These are phyloP conservation scores for Rhodotorula sp. DNA, from an alignment of 1,284 basidiomycete genomes.

Conservation along the genomic window DNA sequence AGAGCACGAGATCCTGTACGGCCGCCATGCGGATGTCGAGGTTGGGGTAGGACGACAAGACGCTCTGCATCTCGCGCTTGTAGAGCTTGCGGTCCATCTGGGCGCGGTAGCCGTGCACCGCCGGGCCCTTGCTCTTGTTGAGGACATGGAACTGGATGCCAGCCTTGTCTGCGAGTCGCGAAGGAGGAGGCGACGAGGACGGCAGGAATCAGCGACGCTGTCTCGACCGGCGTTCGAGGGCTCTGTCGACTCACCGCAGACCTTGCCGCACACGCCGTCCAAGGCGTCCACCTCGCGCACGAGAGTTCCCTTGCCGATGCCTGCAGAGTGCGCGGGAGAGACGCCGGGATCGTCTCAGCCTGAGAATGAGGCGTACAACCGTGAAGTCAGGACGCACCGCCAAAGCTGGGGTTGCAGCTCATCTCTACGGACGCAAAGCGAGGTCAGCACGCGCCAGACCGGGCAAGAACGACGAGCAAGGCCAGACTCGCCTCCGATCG, in stretches of 20 bases:
- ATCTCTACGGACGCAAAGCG: constrained; percentile 57
- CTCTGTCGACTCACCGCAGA: constrained; percentile 38
- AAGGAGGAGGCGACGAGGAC: not conserved
- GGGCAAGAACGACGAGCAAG: no score
- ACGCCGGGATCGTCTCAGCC: not conserved
- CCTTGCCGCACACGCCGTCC: constrained; percentile 43
- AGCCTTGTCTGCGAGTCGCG: constrained; percentile 64
- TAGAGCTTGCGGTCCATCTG: constrained; percentile 84
- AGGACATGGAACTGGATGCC: constrained; percentile 84
- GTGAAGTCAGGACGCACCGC: constrained; percentile 19
- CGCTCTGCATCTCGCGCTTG: constrained; percentile 74
- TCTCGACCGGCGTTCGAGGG: not conserved
- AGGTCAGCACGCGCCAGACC: not conserved
- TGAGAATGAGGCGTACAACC: constrained; percentile 49
- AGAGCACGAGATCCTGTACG: constrained; percentile 75
- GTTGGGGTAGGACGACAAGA: constrained; percentile 65
- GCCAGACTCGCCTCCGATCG: constrained; percentile 59
- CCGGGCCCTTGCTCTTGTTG: constrained; percentile 80
- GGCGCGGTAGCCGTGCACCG: constrained; percentile 83
- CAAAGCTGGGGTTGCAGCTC: constrained; percentile 87
- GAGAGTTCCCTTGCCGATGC: constrained; percentile 85
- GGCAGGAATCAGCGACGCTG: not conserved
- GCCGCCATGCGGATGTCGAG: constrained; percentile 70
- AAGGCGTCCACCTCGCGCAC: constrained; percentile 85
- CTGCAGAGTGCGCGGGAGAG: constrained; percentile 35